Percentiles rank a stretch among this genome's conserved stretches.
Conservation (phyloP, 1,139 yeast genomes). For the Candida tunisiensis region DNA sequence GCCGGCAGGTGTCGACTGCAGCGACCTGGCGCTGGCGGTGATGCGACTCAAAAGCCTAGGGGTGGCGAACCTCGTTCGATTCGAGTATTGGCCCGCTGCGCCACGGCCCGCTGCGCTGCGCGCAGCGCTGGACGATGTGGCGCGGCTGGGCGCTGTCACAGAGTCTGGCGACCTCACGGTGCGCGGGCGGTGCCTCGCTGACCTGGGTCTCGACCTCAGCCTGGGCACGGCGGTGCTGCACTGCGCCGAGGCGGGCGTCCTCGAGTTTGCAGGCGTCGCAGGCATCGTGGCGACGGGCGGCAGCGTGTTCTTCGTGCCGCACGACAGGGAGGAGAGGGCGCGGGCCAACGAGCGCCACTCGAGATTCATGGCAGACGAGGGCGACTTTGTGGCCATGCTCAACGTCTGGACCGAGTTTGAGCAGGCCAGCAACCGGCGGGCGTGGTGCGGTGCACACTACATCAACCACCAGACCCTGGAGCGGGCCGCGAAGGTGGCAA, state of each 20-base stretch:
- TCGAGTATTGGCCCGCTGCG: slow-evolving; percentile 85
- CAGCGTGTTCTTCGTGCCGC: slow-evolving; percentile 66
- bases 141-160: slow-evolving; percentile 17
- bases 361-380: slow-evolving; percentile 66
- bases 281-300: slow-evolving; percentile 60
- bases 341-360: slow-evolving; percentile 33
- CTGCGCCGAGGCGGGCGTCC: slow-evolving; percentile 33
- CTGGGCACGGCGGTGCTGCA: slow-evolving; percentile 1
- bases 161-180: slow-evolving; percentile 7
- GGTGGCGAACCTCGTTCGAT: slow-evolving; percentile 70
- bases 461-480: slow-evolving; percentile 55
- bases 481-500: slow-evolving; percentile 26
- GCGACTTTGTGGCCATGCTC: slow-evolving; percentile 71
- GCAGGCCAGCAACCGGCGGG: slow-evolving; percentile 23
- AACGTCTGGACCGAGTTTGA: slow-evolving; percentile 63
- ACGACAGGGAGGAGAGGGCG: slow-evolving; percentile 53
- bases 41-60: slow-evolving; percentile 71
- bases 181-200: slow-evolving; percentile 2
- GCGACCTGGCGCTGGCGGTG: slow-evolving; percentile 64
- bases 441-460: slow-evolving; percentile 73
- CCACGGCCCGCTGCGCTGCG: slow-evolving; percentile 56
- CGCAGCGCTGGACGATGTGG: slow-evolving; percentile 71
- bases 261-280: slow-evolving; percentile 64
- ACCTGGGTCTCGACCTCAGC: not conserved
- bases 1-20: slow-evolving; percentile 67